Percentiles rank a stretch among this genome's conserved stretches.
phyloP scores from a whole-genome alignment of 441 rosid genomes.

The Populus trichocarpa region DNA sequence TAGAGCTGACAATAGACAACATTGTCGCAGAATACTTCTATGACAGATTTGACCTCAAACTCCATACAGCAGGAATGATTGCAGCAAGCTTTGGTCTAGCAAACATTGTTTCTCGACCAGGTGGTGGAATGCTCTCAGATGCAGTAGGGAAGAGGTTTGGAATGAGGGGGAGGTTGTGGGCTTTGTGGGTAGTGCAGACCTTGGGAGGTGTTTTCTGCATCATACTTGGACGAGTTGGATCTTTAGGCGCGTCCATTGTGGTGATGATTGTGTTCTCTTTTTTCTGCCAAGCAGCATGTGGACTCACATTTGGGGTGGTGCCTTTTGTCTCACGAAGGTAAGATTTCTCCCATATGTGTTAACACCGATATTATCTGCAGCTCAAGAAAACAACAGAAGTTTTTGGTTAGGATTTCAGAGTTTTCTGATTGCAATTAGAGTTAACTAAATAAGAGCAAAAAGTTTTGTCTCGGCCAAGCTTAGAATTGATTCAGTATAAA shows the following conservation, averaged over 20 bases:
- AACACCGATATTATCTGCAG: not conserved
- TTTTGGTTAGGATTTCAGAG: not conserved
- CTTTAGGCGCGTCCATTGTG: constrained; percentile 8
- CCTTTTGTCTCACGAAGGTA: constrained; percentile 26
- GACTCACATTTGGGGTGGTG: constrained; percentile 28
- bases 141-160: constrained; percentile 25
- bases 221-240: constrained; percentile 18
- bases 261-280: constrained; percentile 25
- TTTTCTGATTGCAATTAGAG: not conserved
- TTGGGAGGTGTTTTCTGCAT: constrained; percentile 34
- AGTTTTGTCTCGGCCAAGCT: not conserved
- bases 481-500: not conserved
- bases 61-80: constrained; percentile 28
- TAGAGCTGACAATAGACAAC: constrained; percentile 26
- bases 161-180: constrained; percentile 45
- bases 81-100: constrained; percentile 42
- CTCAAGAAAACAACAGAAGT: not conserved
- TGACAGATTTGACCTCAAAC: constrained; percentile 22
- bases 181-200: constrained; percentile 33
- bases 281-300: constrained; percentile 30
- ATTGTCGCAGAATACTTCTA: constrained; percentile 26
- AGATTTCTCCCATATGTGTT: not conserved
- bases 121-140: constrained; percentile 37
- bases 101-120: constrained; percentile 34
- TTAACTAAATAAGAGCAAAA: not conserved